Percentiles rank a stretch among this genome's conserved stretches.
Conservation (phyloP, 1,284 basidiomycete genomes). For the Vanrija humicola region DNA sequence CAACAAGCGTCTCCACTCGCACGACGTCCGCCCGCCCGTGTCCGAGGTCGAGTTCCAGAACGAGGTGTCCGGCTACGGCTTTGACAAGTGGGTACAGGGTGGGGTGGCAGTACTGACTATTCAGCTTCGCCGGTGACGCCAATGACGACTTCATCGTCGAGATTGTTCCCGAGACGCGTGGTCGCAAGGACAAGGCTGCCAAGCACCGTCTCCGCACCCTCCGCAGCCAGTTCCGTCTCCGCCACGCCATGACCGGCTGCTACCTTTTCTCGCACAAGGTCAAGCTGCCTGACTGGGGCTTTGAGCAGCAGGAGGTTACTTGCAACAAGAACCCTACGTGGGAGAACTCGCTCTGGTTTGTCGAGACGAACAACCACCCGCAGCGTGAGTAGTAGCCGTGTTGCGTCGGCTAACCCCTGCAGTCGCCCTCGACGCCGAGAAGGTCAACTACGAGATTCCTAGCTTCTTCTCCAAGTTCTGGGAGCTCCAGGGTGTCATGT, state of each 20-base stretch:
- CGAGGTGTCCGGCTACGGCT: slow-evolving; percentile 93
- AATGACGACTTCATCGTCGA: slow-evolving; percentile 97
- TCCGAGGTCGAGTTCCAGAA: slow-evolving; percentile 99
- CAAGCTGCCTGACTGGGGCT: slow-evolving; percentile 96
- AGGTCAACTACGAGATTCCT: slow-evolving; percentile 82
- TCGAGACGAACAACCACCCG: slow-evolving; percentile 81
- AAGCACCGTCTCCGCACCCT: slow-evolving; percentile 71
- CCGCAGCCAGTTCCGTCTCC: slow-evolving; percentile 75
- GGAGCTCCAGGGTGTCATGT: slow-evolving; percentile 94
- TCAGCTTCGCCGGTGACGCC: slow-evolving; percentile 58
- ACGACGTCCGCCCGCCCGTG: slow-evolving; percentile 90
- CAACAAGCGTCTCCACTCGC: slow-evolving; percentile 85
- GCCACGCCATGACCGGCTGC: slow-evolving; percentile 84
- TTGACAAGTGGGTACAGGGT: slow-evolving; percentile 58
- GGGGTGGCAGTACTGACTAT: neutral
- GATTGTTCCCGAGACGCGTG: slow-evolving; percentile 57
- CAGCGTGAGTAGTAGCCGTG: slow-evolving; percentile 57
- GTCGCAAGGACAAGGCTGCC: slow-evolving; percentile 62
- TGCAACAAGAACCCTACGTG: slow-evolving; percentile 94
- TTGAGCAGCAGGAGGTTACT: slow-evolving; percentile 93
- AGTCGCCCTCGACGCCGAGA: slow-evolving; percentile 69
- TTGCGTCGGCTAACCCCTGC: slow-evolving; percentile 19
- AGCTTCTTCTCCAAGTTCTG: slow-evolving; percentile 85
- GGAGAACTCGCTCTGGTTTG: slow-evolving; percentile 88
- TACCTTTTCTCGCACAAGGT: slow-evolving; percentile 98